Conservation (phyloP, 2,329 filamentous ascomycete genomes). For the Metarhizium anisopliae region DNA sequence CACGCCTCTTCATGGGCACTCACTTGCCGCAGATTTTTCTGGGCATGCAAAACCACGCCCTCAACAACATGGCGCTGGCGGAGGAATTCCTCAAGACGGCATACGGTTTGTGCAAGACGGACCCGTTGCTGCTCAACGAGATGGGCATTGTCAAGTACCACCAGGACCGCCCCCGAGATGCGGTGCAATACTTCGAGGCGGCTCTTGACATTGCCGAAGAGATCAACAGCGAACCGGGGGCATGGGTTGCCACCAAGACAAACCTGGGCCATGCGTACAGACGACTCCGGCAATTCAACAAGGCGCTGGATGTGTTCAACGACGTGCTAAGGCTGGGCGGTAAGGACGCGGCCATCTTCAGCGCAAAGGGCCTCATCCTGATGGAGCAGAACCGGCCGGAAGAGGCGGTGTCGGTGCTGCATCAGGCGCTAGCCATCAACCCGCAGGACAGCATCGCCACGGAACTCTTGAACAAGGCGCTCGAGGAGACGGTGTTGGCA, state of each 20-base stretch:
- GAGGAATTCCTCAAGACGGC: constrained; percentile 92
- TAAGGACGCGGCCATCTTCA: constrained; percentile 70
- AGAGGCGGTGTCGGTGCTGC: constrained; percentile 72
- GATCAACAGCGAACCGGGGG: constrained; percentile 71
- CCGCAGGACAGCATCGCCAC: constrained; percentile 77
- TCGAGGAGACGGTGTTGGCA: constrained; percentile 49
- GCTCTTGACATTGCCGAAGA: constrained; percentile 71
- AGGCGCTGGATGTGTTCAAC: constrained; percentile 74
- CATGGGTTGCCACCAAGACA: constrained; percentile 75
- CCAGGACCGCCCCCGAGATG: constrained; percentile 67
- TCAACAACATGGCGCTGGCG: constrained; percentile 90
- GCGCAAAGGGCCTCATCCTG: constrained; percentile 74
- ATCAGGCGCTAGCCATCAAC: constrained; percentile 72
- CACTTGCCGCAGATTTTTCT: constrained; percentile 93
- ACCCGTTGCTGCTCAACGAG: constrained; percentile 89
- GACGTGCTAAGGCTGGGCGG: constrained; percentile 76
- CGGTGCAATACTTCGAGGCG: constrained; percentile 67
- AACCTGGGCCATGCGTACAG: constrained; percentile 87
- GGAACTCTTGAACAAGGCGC: constrained; percentile 64
- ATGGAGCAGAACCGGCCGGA: constrained; percentile 67
- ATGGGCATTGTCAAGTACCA: constrained; percentile 95
- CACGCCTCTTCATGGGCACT: constrained; percentile 89
- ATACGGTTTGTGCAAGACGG: constrained; percentile 71
- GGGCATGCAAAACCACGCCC: constrained; percentile 94
- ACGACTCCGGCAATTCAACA: constrained; percentile 56